Evolutionary conservation across 1,284 basidiomycete species (phyloP).

Genomic region (Peniophora sp.): DNA sequence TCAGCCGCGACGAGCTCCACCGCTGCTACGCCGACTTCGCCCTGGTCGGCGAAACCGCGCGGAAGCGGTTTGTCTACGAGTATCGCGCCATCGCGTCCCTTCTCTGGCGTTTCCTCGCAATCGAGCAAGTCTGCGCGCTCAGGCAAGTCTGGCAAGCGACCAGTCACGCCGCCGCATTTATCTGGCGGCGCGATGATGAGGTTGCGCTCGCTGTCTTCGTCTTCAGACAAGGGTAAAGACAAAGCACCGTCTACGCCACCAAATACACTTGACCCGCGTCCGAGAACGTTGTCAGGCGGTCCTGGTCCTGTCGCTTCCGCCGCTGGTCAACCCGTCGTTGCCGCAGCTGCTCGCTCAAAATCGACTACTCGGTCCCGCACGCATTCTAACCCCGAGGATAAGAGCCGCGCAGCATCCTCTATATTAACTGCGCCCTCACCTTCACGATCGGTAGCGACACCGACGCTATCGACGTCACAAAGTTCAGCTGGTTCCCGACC

Average conservation of each 20-base stretch:
- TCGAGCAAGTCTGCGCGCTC: slow-evolving; percentile 1
- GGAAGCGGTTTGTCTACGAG: not conserved
- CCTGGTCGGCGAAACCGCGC: not conserved
- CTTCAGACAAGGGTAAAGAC: slow-evolving; percentile 5
- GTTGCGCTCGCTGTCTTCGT: slow-evolving; percentile 4
- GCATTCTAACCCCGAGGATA: not conserved
- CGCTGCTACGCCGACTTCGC: not conserved
- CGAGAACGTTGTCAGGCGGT: slow-evolving; percentile 4
- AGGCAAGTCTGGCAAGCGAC: not conserved
- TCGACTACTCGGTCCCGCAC: not conserved
- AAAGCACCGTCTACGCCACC: not conserved
- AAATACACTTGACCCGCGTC: not conserved
- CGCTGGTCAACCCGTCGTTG: not conserved
- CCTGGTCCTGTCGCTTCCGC: not conserved
- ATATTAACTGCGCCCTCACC: no score
- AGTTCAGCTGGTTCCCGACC: no score
- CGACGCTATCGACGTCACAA: no score
- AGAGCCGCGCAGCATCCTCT: not conserved
- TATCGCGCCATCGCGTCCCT: not conserved
- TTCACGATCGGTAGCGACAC: no score
- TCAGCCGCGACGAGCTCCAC: not conserved
- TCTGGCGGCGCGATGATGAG: slow-evolving; percentile 3
- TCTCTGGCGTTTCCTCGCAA: not conserved
- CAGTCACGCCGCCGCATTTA: slow-evolving; percentile 1
- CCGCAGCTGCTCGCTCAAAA: not conserved